Percentiles rank a stretch among this genome's conserved stretches.
These are phyloP conservation scores for Trametes cingulata DNA, from an alignment of 768 basidiomycete species.

Conservation along the genomic window DNA sequence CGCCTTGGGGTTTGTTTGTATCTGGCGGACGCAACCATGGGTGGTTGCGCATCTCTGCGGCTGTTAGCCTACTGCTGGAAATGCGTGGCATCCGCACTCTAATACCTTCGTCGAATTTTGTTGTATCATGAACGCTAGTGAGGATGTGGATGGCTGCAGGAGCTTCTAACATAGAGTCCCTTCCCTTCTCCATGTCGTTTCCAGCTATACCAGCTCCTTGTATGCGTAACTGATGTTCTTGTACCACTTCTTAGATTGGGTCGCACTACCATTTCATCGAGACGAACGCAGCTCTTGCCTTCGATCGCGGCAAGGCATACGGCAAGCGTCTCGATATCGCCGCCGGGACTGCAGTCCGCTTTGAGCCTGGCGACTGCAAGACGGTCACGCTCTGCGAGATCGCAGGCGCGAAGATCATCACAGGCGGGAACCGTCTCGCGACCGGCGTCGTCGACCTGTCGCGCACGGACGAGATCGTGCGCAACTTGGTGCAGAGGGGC, in stretches of 20 bases:
- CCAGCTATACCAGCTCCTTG: too few species aligned
- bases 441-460: constrained; percentile 50
- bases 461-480: constrained; percentile 49
- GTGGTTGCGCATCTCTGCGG: too few species aligned
- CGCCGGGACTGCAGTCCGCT: constrained; percentile 93
- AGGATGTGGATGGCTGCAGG: too few species aligned
- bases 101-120: too few species aligned
- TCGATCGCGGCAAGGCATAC: constrained; percentile 81
- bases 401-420: constrained; percentile 66
- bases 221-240: background rate
- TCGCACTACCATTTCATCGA: constrained; percentile 96
- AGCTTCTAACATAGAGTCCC: background rate
- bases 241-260: constrained; percentile 60
- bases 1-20: too few species aligned
- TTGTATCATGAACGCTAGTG: too few species aligned
- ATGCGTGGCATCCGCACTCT: too few species aligned
- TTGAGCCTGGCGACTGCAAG: constrained; percentile 91
- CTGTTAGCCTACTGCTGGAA: too few species aligned
- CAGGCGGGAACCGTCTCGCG: constrained; percentile 80
- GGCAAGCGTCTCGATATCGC: constrained; percentile 90
- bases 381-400: constrained; percentile 81
- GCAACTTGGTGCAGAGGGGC: constrained; percentile 52
- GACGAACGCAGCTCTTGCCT: constrained; percentile 76
- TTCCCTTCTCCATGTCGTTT: background rate
- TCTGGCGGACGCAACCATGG: too few species aligned